Percentiles rank a stretch among this genome's conserved stretches.
Evolutionary conservation across 805 yeast genomes (phyloP).

Genomic region (Candida namnaoensis): DNA sequence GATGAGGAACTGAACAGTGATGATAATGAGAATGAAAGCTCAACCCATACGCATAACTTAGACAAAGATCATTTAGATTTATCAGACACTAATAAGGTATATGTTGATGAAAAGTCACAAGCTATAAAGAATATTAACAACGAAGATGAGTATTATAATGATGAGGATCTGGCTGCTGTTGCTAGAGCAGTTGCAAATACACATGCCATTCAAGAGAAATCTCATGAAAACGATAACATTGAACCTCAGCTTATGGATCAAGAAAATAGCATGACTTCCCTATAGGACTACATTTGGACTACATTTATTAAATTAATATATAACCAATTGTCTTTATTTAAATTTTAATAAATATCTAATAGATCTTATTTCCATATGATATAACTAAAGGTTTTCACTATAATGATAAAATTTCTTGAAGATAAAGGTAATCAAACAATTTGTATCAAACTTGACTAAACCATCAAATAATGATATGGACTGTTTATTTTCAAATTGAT

Average conservation of each 20-base stretch:
- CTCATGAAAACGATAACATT: no score
- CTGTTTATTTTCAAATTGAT: constrained; percentile 62
- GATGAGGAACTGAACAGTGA: not conserved
- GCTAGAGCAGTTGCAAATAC: constrained; percentile 17
- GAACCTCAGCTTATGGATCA: no score
- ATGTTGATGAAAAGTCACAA: not conserved
- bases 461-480: constrained; percentile 54
- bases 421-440: constrained; percentile 57
- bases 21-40: not conserved
- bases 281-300: no score
- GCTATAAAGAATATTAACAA: not conserved
- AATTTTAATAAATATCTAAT: no score
- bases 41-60: no score
- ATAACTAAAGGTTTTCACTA: constrained; percentile 1
- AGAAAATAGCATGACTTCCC: no score
- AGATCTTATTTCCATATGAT: no score
- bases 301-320: no score
- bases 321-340: no score
- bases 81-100: no score
- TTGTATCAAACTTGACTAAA: constrained; percentile 60
- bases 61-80: no score
- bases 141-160: constrained; percentile 8
- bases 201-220: no score
- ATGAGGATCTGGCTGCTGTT: constrained; percentile 16
- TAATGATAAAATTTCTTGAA: constrained; percentile 66